Base-by-base conservation (phyloP, 371 early-diverging fungal genomes). In the Mucor mucedo region DNA sequence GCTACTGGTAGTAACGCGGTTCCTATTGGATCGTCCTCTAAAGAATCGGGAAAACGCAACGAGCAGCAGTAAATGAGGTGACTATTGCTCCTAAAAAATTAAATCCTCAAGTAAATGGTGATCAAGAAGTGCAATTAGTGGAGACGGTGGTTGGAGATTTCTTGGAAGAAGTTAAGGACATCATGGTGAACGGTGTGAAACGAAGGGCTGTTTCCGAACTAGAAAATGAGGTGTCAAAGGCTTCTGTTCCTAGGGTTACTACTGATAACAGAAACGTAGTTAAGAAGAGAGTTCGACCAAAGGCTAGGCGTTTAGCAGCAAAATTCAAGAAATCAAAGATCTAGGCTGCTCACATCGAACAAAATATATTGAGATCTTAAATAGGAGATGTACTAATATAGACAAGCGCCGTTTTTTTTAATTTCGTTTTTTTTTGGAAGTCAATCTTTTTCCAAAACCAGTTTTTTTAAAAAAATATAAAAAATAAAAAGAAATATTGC, bases 1-100 rank as follows among this genome's bases (percentile, higher is more conserved):
- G 55, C 40, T 38, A 55, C 55, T 9, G 55, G 55, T 40, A 40
- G 41, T 16, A 40, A 40, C 9, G 38, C 39, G 39, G 10, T 28
- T 16, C 40, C 40, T 9, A 40, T 55, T 35, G 52, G 35, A n/a
- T 5, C 14, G 2, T 4, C 1, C 14, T 1, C 4, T 52, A n/a
- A 56, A 42, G 29, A n/a, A 0, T 16, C 27, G 65, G 59, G 65
- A 65, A 65, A 65, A 65, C 58, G 30, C 9, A 21, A 44, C 4
- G 55, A 58, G 45, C 48, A 54, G 38, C 58, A 39, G n/a, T 32
- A 47, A 5, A 28, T 0, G 38, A 52, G 57, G 64, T 42, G 2
- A 38, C 27, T 42, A 45, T 7, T 52, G 57, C 38, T 58, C 59
- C 0, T 6, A 55, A 28, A 6, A 57, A 27, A 39, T 0, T 27